Percentiles rank a stretch among this genome's conserved stretches.
These are phyloP conservation scores for Monosporascus cannonballus DNA, from an alignment of 2,329 filamentous ascomycete genomes.

Conservation along the genomic window DNA sequence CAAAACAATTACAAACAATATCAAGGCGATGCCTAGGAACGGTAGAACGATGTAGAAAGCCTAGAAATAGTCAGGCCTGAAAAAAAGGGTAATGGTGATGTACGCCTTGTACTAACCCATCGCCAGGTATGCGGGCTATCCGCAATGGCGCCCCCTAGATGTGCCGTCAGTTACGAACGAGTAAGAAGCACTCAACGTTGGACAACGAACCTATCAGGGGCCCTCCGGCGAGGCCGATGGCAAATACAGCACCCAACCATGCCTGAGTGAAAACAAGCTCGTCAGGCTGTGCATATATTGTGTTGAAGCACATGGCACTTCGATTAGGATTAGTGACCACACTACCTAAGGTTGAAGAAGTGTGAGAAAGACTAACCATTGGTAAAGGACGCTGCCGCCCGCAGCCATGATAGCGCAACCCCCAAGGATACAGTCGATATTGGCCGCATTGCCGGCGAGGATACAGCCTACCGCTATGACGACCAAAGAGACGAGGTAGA, in stretches of 20 bases:
- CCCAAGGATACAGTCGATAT: conserved; percentile 24
- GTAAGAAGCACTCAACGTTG: conserved; percentile 10
- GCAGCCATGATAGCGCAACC: conserved; percentile 27
- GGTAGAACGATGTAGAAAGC: conserved; percentile 15
- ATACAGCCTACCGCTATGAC: conserved; percentile 24
- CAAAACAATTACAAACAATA: conserved; percentile 36
- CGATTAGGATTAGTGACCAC: background rate
- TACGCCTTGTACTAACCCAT: conserved; percentile 20
- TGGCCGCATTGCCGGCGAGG: conserved; percentile 23
- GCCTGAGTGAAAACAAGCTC: conserved; percentile 13
- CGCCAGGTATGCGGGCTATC: conserved; percentile 33
- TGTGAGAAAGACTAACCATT: conserved; percentile 16
- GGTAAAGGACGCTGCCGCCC: conserved; percentile 24
- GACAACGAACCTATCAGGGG: conserved; percentile 23
- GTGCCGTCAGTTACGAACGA: background rate
- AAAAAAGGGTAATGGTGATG: background rate
- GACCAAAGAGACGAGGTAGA: conserved; percentile 18
- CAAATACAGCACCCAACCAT: conserved; percentile 17
- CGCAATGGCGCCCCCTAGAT: conserved; percentile 25
- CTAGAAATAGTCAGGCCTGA: conserved; percentile 5
- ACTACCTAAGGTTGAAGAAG: background rate
- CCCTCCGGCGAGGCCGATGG: conserved; percentile 18
- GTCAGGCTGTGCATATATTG: conserved; percentile 14
- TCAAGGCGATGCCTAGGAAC: conserved; percentile 5
- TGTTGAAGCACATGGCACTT: conserved; percentile 14